Evolutionary conservation across 805 yeast genomes (phyloP).

Genomic region (Lipomyces oligophaga): DNA sequence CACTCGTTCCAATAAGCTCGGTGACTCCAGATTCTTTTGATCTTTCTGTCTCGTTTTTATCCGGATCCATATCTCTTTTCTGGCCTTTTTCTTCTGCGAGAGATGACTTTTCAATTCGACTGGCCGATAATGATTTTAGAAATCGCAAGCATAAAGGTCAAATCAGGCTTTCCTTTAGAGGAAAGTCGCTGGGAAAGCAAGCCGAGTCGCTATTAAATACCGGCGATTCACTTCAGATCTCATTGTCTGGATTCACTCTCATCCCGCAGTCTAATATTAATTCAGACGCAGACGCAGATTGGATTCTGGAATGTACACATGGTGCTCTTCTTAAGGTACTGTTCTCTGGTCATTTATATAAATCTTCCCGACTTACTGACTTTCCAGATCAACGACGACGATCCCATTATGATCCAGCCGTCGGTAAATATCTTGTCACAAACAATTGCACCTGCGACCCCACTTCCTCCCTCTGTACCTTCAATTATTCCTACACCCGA

Average conservation of each 20-base stretch:
- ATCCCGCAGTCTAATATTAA: not conserved
- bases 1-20: not conserved
- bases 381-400: conserved; percentile 4
- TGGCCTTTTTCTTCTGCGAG: conserved; percentile 24
- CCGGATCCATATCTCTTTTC: conserved; percentile 18
- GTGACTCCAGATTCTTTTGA: not conserved
- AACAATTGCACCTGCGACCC: too few species aligned
- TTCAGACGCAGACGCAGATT: conserved; percentile 19
- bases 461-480: too few species aligned
- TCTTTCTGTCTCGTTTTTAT: not conserved
- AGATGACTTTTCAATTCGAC: conserved; percentile 10
- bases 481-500: too few species aligned
- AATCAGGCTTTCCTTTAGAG: conserved; percentile 17
- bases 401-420: too few species aligned
- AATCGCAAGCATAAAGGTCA: conserved; percentile 16
- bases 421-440: too few species aligned
- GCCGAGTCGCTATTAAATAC: conserved; percentile 10
- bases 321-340: too few species aligned
- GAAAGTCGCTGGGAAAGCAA: conserved; percentile 6
- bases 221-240: conserved; percentile 9
- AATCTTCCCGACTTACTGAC: too few species aligned
- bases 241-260: conserved; percentile 10
- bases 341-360: too few species aligned
- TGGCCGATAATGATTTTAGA: conserved; percentile 15
- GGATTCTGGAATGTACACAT: too few species aligned